A percentile compares a stretch with the other conserved stretches of the same genome.
Conservation (phyloP, 225 moss, liverwort and hornwort species). For the Bryum argenteum region DNA sequence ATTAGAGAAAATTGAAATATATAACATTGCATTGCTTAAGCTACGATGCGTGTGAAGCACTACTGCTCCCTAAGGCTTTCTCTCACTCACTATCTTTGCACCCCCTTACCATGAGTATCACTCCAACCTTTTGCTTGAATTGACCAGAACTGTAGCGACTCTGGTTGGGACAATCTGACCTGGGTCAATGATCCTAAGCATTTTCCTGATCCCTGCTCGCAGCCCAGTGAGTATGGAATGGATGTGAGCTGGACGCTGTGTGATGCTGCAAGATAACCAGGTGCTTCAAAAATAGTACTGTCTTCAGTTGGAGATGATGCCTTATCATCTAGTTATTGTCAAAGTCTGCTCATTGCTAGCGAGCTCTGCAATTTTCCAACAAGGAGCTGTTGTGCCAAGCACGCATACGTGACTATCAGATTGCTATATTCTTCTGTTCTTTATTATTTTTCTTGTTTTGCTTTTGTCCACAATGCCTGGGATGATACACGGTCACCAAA, state of each 20-base stretch:
- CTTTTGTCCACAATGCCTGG: background rate
- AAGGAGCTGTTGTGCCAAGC: slow-evolving; percentile 12
- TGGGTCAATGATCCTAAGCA: too few relatives aligned
- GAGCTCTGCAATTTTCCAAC: slow-evolving; percentile 5
- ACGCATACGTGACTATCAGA: background rate
- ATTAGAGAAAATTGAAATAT: too few relatives aligned
- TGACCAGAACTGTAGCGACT: too few relatives aligned
- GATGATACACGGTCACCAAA: slow-evolving; percentile 12
- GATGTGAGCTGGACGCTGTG: slow-evolving; percentile 17
- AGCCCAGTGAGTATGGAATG: slow-evolving; percentile 3
- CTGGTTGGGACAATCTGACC: too few relatives aligned
- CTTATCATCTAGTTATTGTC: background rate
- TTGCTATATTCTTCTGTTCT: too few relatives aligned
- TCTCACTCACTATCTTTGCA: too few relatives aligned
- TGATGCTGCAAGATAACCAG: slow-evolving; percentile 10
- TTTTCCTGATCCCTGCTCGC: background rate
- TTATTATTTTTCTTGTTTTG: background rate
- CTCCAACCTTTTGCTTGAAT: too few relatives aligned
- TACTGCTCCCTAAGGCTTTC: too few relatives aligned
- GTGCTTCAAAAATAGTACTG: background rate
- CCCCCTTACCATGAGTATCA: too few relatives aligned
- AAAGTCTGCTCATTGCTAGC: slow-evolving; percentile 1
- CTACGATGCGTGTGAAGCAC: too few relatives aligned
- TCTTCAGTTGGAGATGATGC: slow-evolving; percentile 3
- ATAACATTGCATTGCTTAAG: too few relatives aligned